Conservation (phyloP, 106 monocot species). For the Hemerocallis citrina region DNA sequence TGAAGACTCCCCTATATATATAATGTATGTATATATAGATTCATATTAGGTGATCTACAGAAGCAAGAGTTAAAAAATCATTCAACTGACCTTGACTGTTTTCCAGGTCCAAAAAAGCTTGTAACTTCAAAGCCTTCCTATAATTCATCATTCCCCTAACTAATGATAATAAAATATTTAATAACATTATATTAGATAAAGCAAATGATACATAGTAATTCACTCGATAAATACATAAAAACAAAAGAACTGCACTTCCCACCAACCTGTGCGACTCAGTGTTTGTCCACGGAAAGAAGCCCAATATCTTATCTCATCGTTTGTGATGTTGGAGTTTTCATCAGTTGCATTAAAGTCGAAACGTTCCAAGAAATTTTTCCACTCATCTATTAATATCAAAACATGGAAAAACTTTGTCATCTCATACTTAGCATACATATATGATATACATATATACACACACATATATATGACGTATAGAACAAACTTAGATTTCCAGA, state of each 20-base stretch:
- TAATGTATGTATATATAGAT: background rate
- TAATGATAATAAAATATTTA: conserved; percentile 12
- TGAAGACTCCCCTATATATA: background rate
- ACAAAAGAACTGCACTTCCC: background rate
- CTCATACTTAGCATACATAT: background rate
- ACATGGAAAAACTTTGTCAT: background rate
- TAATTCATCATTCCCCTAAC: conserved; percentile 88
- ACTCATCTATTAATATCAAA: conserved; percentile 40
- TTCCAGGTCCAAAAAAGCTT: conserved; percentile 55
- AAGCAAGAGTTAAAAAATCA: background rate
- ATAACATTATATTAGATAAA: background rate
- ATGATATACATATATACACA: background rate
- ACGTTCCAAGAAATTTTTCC: conserved; percentile 63
- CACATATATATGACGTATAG: background rate
- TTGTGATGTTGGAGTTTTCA: conserved; percentile 8
- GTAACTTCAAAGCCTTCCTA: conserved; percentile 49
- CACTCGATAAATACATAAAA: background rate
- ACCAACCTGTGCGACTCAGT: conserved; percentile 61
- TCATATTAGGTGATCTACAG: background rate
- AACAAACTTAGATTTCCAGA: background rate
- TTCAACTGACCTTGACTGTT: conserved; percentile 29
- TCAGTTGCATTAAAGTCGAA: no score
- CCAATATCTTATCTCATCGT: conserved; percentile 57
- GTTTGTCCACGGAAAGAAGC: conserved; percentile 80
- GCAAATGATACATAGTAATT: no score